Base-by-base conservation (phyloP, 1,139 yeast genomes). In the Debaryomyces nepalensis region DNA sequence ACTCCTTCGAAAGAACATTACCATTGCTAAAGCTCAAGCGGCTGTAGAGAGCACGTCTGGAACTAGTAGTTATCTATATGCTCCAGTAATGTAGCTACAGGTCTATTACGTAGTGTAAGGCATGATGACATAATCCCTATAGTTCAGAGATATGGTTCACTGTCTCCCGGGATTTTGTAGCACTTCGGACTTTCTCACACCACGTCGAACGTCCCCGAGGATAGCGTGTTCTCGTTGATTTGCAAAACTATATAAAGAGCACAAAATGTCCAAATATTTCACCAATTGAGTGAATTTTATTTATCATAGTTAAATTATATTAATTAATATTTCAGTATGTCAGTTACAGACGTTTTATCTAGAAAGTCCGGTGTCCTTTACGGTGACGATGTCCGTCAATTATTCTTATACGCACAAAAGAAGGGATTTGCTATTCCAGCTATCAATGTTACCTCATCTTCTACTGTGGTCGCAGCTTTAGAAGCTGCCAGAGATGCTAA, bases 381-480 rank as follows among this genome's bases (percentile, higher is more conserved):
- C 76, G 99, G 99, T 66, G 97, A 91, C 63, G 99, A 93, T 66
- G 99, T 95, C 63, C 85, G 86, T 65, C 82, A 82, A 59, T 82
- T 93, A 66, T 93, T 91, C 75, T 85, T 86, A 72, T 89, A 91
- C 74, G 97, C 97, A 51, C 97, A 88, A 75, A 82, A 82, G 63
- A 79, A 93, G 71, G 87, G 89, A 54, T 93, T 90, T 61, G 99
- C 99, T 56, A 91, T 93, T 63, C 99, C 99, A 63, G 97, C 99
- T 55, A 90, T 93, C 68, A 93, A 93, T 73, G 97, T 93, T 49
- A 93, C 99, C 54, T 88, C 98, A 27, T 91, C 98, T 30, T 93
- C 98, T 44, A 91, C 98, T 53, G 99, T 84, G 49, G 93, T 93
- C 62, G 90, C 98, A 59, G 95, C 97, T 58, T 81, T 93, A 67